phyloP scores from a whole-genome alignment of 345 rosid genomes.

The Combretum micranthum region DNA sequence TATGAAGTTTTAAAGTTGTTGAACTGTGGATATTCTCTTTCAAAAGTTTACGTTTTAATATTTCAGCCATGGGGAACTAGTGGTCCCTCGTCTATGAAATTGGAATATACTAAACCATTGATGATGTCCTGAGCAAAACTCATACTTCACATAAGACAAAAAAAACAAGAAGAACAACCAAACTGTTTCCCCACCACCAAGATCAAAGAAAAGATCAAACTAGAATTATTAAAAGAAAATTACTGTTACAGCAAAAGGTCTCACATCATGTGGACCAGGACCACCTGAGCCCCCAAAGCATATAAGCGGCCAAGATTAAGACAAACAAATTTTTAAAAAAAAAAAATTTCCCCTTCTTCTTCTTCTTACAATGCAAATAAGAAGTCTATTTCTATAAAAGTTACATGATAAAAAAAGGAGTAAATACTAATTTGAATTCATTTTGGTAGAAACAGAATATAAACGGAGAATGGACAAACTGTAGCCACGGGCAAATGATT shows the following conservation, averaged over 20 bases:
- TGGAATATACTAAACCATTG: not conserved
- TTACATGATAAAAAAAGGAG: too few relatives aligned
- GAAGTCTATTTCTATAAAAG: too few relatives aligned
- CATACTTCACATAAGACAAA: slow-evolving; percentile 7
- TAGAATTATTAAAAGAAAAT: not conserved
- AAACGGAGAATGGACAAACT: too few relatives aligned
- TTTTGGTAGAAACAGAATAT: too few relatives aligned
- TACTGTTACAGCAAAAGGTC: not conserved
- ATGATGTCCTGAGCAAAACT: slow-evolving; percentile 2
- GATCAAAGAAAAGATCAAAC: too few relatives aligned
- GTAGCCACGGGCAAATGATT: too few relatives aligned
- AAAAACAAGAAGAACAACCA: slow-evolving; percentile 5
- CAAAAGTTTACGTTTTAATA: not conserved
- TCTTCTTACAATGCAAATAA: too few relatives aligned
- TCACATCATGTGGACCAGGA: slow-evolving; percentile 14
- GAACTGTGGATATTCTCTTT: slow-evolving; percentile 2
- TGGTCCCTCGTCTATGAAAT: slow-evolving; percentile 11
- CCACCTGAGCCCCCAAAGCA: slow-evolving; percentile 1
- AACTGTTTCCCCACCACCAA: not conserved
- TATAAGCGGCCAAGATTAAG: slow-evolving; percentile 7
- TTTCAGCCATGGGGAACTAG: slow-evolving; percentile 3
- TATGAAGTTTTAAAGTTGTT: not conserved
- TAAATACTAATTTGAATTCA: too few relatives aligned
- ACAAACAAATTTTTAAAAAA: not conserved
- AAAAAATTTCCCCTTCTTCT: too few relatives aligned